These are phyloP conservation scores for Gillenia trifoliata DNA, from an alignment of 306 rosid genomes.

Conservation along the genomic window DNA sequence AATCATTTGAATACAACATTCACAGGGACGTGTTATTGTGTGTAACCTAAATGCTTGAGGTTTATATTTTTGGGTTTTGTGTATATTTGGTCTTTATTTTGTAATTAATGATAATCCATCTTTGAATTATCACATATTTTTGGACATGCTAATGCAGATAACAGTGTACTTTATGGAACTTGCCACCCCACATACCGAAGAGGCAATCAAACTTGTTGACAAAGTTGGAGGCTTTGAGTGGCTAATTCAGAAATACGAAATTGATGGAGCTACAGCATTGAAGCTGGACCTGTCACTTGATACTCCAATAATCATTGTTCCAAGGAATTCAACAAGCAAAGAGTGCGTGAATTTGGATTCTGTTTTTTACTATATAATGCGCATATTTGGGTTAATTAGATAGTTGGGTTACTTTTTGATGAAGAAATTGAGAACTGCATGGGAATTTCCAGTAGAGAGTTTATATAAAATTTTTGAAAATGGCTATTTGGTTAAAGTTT, in stretches of 20 bases:
- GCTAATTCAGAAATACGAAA: conserved; percentile 91
- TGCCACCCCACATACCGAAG: conserved; percentile 82
- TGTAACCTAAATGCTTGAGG: background rate
- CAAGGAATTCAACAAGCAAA: conserved; percentile 79
- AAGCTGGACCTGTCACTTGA: conserved; percentile 95
- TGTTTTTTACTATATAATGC: conserved; percentile 5
- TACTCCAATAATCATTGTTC: conserved; percentile 87
- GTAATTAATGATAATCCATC: background rate
- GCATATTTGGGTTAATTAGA: background rate
- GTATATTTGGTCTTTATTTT: background rate
- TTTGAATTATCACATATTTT: background rate
- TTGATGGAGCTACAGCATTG: conserved; percentile 88
- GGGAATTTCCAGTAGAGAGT: background rate
- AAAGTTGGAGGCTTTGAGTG: conserved; percentile 98
- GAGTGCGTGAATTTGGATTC: conserved; percentile 55
- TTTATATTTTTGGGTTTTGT: conserved; percentile 8
- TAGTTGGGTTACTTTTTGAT: background rate
- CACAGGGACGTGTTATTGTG: background rate
- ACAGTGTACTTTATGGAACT: conserved; percentile 91
- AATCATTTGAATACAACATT: conserved; percentile 4
- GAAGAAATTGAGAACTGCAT: background rate
- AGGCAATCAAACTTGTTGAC: conserved; percentile 92
- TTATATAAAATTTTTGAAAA: background rate
- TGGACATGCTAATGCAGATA: conserved; percentile 45
- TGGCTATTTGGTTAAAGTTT: background rate